These are phyloP conservation scores for Tricladium varicosporioides DNA, from an alignment of 2,329 filamentous ascomycete species.

Conservation along the genomic window DNA sequence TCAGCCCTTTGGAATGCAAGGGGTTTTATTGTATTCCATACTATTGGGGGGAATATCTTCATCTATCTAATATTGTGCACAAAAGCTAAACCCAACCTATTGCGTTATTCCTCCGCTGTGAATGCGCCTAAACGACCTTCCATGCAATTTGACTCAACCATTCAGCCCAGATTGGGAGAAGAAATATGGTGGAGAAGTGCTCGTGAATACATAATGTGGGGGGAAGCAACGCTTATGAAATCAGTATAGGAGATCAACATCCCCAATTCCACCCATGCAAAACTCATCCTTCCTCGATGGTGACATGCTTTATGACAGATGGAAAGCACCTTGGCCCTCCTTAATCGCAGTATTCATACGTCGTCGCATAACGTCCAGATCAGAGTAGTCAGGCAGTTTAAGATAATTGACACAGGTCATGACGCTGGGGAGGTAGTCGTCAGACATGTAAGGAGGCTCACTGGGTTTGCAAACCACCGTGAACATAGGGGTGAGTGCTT, in stretches of 20 bases:
- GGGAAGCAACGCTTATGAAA: slow-evolving; percentile 24
- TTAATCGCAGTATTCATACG: slow-evolving; percentile 83
- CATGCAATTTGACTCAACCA: slow-evolving; percentile 33
- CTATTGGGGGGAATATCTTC: slow-evolving; percentile 8
- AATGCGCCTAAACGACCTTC: slow-evolving; percentile 36
- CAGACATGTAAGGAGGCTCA: slow-evolving; percentile 86
- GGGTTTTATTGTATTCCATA: background rate
- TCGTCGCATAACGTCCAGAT: slow-evolving; percentile 70
- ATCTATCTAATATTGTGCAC: slow-evolving; percentile 29
- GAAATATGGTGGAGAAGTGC: slow-evolving; percentile 18
- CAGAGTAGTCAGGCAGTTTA: slow-evolving; percentile 93
- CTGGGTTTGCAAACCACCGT: slow-evolving; percentile 99
- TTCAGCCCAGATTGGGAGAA: slow-evolving; percentile 17
- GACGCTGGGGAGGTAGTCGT: slow-evolving; percentile 98
- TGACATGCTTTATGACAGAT: slow-evolving; percentile 65
- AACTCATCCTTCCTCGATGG: slow-evolving; percentile 12
- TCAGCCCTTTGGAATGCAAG: no score
- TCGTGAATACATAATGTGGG: slow-evolving; percentile 31
- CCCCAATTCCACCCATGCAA: slow-evolving; percentile 11
- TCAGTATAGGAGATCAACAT: slow-evolving; percentile 20
- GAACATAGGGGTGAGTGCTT: slow-evolving; percentile 95
- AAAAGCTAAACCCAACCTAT: slow-evolving; percentile 21
- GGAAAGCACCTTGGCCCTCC: slow-evolving; percentile 97
- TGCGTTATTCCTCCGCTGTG: slow-evolving; percentile 21
- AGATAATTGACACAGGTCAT: slow-evolving; percentile 99